phyloP scores from a whole-genome alignment of 176 grass and related monocot species.

The Puya raimondii region DNA sequence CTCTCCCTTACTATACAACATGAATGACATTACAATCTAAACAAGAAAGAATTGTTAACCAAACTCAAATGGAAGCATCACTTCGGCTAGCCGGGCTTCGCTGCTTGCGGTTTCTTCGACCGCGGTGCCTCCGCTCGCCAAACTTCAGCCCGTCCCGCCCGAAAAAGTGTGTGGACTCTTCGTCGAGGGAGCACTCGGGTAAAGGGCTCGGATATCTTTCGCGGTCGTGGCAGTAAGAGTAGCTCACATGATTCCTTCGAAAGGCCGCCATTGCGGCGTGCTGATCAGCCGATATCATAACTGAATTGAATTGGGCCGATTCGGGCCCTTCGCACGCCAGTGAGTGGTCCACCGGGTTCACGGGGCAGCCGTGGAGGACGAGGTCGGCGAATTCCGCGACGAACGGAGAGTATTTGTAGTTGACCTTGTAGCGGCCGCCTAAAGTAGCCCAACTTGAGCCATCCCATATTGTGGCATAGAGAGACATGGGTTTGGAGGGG shows the following conservation, averaged over 20 bases:
- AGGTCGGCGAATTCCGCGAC: conserved; percentile 30
- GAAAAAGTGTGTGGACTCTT: neutral
- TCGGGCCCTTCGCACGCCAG: conserved; percentile 2
- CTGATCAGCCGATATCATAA: conserved; percentile 14
- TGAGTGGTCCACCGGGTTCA: conserved; percentile 1
- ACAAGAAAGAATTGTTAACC: neutral
- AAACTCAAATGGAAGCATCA: neutral
- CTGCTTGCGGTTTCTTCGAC: neutral
- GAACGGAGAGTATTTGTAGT: conserved; percentile 47
- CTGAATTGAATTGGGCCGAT: neutral
- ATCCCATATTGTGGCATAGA: conserved; percentile 59
- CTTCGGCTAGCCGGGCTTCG: neutral
- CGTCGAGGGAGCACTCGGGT: neutral
- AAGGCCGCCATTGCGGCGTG: conserved; percentile 13
- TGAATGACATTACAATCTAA: neutral
- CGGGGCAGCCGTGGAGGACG: conserved; percentile 26
- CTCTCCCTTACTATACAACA: conserved; percentile 12
- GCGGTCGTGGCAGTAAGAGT: conserved; percentile 25
- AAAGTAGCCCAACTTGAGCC: conserved; percentile 51
- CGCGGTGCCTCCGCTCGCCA: neutral
- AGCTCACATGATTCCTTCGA: conserved; percentile 19
- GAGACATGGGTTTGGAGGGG: conserved; percentile 50
- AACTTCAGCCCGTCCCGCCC: neutral
- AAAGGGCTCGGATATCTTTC: conserved; percentile 14
- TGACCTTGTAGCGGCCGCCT: conserved; percentile 56